phyloP scores from a whole-genome alignment of 805 yeast genomes.

The Candida michaelii region DNA sequence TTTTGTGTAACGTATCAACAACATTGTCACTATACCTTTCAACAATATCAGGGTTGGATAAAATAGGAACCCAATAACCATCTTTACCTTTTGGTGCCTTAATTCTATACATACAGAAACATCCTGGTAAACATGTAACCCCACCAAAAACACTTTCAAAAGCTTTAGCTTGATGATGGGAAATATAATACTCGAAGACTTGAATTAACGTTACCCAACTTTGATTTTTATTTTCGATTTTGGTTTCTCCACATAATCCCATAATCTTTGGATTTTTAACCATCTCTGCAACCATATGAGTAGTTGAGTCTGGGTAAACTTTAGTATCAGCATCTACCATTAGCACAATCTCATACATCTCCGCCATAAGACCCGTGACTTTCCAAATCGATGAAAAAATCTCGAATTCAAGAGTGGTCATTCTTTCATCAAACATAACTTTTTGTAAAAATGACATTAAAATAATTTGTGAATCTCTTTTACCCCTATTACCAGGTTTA shows the following conservation, averaged over 20 bases:
- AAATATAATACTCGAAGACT: conserved; percentile 89
- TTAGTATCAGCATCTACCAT: conserved; percentile 97
- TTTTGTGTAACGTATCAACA: conserved; percentile 78
- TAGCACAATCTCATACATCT: conserved; percentile 73
- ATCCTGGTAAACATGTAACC: conserved; percentile 94
- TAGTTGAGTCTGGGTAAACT: conserved; percentile 81
- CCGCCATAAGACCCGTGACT: conserved; percentile 82
- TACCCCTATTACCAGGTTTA: conserved; percentile 91
- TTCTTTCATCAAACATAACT: conserved; percentile 87
- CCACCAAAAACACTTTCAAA: conserved; percentile 94
- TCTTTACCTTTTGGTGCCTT: conserved; percentile 77
- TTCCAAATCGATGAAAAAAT: conserved; percentile 73
- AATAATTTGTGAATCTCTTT: conserved; percentile 90
- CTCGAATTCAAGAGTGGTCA: conserved; percentile 87
- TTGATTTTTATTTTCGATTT: conserved; percentile 76
- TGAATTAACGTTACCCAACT: conserved; percentile 93
- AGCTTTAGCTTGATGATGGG: conserved; percentile 93
- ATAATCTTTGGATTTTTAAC: conserved; percentile 80
- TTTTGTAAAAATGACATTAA: conserved; percentile 88
- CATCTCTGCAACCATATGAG: conserved; percentile 90
- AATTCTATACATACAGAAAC: conserved; percentile 89
- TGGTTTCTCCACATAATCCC: conserved; percentile 96
- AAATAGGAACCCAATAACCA: conserved; percentile 86
- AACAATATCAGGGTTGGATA: conserved; percentile 91
- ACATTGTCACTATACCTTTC: conserved; percentile 88